Conservation (phyloP, 2,329 filamentous ascomycete genomes). For the Verticillium nubilum region DNA sequence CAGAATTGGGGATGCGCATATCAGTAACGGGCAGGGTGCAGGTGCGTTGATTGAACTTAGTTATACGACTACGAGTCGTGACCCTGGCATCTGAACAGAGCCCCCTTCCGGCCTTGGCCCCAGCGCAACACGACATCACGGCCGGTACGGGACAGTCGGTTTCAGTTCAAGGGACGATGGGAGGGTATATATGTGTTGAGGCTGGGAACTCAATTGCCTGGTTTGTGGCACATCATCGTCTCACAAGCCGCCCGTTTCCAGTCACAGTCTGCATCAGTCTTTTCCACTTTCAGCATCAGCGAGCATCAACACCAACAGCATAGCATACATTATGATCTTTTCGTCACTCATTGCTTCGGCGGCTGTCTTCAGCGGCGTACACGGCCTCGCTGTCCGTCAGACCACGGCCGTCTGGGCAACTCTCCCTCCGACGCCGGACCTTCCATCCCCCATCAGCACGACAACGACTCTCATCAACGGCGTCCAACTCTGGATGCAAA, state of each 20-base stretch:
- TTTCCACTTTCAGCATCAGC: background rate
- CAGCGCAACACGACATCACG: background rate
- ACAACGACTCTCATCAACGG: constrained; percentile 25
- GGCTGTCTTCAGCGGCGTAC: background rate
- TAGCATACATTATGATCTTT: background rate
- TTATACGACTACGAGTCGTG: background rate
- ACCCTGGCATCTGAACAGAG: background rate
- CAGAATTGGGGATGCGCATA: background rate
- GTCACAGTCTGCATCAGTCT: background rate
- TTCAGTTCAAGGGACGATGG: background rate
- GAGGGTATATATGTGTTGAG: background rate
- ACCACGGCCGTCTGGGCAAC: constrained; percentile 22
- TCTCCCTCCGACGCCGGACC: constrained; percentile 29
- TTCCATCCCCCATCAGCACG: constrained; percentile 27
- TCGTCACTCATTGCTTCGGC: background rate
- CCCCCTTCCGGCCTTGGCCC: background rate
- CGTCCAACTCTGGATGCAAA: constrained; percentile 33
- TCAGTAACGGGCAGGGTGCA: background rate
- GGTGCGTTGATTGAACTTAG: background rate
- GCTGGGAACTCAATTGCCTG: background rate
- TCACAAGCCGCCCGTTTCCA: too few relatives aligned
- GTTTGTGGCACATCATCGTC: background rate
- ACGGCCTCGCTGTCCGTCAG: constrained; percentile 17
- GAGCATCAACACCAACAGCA: background rate
- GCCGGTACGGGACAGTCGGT: background rate